phyloP scores from a whole-genome alignment of 1,284 basidiomycete genomes.

The Cutaneotrichosporon arboriforme region DNA sequence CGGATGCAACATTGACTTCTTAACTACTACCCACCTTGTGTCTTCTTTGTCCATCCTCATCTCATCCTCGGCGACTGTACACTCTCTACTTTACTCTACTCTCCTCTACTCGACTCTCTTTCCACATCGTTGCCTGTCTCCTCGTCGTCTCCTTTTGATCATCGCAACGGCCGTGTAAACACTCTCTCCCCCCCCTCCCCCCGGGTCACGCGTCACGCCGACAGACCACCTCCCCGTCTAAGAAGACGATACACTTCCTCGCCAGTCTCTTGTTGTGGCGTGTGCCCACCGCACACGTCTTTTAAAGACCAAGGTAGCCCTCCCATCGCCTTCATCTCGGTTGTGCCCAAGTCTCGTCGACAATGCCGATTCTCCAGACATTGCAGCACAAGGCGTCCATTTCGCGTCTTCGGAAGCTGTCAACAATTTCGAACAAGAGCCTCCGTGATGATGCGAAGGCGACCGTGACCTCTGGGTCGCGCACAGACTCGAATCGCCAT shows the following conservation, averaged over 20 bases:
- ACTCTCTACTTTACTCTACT: background rate
- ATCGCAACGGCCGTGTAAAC: background rate
- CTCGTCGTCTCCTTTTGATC: background rate
- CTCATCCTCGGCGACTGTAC: background rate
- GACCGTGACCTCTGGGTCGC: background rate
- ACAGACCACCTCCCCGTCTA: background rate
- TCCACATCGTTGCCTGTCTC: background rate
- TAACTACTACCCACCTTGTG: background rate
- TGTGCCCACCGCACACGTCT: no score
- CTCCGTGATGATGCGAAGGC: background rate
- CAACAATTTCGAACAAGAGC: slow-evolving; percentile 1
- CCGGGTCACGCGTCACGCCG: slow-evolving; percentile 1
- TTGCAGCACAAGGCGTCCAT: slow-evolving; percentile 15
- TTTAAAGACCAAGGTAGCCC: no score
- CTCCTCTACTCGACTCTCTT: background rate
- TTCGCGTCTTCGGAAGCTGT: slow-evolving; percentile 13
- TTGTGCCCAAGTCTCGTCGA: background rate
- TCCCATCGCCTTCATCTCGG: background rate
- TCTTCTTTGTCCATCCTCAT: background rate
- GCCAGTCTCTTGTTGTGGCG: no score
- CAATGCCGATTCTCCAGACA: slow-evolving; percentile 15
- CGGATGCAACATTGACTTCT: no score
- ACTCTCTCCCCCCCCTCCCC: background rate
- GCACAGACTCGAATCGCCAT: background rate
- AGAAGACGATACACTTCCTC: no score